Evolutionary conservation across 1,284 basidiomycete species (phyloP).

Genomic region (Cutaneotrichosporon daszewskae): DNA sequence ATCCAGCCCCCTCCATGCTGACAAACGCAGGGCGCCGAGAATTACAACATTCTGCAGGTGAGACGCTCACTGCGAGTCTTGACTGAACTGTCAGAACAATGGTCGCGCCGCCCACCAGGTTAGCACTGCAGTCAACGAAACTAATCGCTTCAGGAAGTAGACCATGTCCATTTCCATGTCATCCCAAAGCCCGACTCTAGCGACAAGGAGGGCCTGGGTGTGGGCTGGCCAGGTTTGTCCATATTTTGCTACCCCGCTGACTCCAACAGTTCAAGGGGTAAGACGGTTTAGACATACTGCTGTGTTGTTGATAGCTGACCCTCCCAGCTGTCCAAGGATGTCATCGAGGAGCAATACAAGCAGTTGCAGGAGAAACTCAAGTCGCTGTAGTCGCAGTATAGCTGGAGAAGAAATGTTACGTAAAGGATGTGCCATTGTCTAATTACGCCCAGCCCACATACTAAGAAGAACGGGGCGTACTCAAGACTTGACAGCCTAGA

Average conservation of each 20-base stretch:
- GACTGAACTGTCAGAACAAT: conserved; percentile 66
- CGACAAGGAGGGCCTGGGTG: conserved; percentile 66
- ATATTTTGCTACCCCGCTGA: too few species aligned
- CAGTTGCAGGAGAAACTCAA: conserved; percentile 12
- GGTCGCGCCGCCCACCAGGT: conserved; percentile 64
- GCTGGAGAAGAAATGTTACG: background rate
- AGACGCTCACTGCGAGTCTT: background rate
- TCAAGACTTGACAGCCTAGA: conserved; percentile 31
- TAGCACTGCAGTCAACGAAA: background rate
- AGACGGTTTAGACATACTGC: background rate
- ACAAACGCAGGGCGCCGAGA: conserved; percentile 52
- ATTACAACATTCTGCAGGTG: conserved; percentile 82
- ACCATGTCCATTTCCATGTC: conserved; percentile 80
- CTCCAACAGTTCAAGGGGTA: background rate
- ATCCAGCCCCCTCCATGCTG: too few species aligned
- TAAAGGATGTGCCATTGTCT: conserved; percentile 30
- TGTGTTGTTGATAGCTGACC: background rate
- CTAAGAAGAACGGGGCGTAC: conserved; percentile 35
- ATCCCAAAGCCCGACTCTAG: conserved; percentile 73
- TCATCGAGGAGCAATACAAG: conserved; percentile 9
- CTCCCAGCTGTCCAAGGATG: conserved; percentile 9
- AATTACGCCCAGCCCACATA: conserved; percentile 42
- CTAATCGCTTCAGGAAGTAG: conserved; percentile 56
- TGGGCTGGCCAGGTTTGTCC: conserved; percentile 74
- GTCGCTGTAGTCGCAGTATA: background rate